Base-by-base conservation (phyloP, 2,329 filamentous ascomycete genomes). In the Exophiala sideris region DNA sequence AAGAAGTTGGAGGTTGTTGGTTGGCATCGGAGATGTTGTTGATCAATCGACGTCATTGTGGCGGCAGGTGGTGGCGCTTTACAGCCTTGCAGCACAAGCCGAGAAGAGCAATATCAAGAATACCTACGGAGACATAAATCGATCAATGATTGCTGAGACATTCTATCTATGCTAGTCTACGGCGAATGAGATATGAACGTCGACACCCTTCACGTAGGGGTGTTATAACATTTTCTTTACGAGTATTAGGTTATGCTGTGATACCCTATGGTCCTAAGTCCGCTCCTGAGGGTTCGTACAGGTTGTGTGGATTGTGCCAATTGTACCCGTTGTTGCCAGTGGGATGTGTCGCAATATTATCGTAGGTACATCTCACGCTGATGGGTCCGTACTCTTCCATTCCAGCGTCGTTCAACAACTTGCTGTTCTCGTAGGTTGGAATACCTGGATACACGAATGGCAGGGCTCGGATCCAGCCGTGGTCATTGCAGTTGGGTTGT, bases 401-500 rank as follows among this genome's bases (percentile, higher is more conserved):
- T 1, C 47, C 55, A 21, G 21, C 3, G 7, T 40, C 6, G 8
- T 36, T 40, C 47, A 57, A 16, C 18, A 57, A 34, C 5, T 49
- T 33, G 24, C 45, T 47, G 5, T 16, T 53, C 35, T 49, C 40
- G 18, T 59, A 59, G 35, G 48, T 24, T 14, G 12, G 4, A 32
- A 53, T 56, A 9, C 57, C 57, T 2, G 57, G 57, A 9, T 35
- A 59, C 11, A 32, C 32, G 20, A 56, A 56, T 10, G n/a, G 32
- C 6, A 32, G 32, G 20, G 29, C 45, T 11, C 33, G 50, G 16
- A 39, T 34, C 56, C 49, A 56, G 32, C 46, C 46, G 9, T 53
- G n/a, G 33, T 46, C 34, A 32, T 55, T 59, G 45, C 52, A 56
- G 16, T 56, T 16, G 6, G 12, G 11, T 16, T 21, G 18, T 40